Percentiles rank a stretch among this genome's conserved stretches.
Conservation (phyloP, 169 alveolate genomes). For the Besnoitia besnoiti region DNA sequence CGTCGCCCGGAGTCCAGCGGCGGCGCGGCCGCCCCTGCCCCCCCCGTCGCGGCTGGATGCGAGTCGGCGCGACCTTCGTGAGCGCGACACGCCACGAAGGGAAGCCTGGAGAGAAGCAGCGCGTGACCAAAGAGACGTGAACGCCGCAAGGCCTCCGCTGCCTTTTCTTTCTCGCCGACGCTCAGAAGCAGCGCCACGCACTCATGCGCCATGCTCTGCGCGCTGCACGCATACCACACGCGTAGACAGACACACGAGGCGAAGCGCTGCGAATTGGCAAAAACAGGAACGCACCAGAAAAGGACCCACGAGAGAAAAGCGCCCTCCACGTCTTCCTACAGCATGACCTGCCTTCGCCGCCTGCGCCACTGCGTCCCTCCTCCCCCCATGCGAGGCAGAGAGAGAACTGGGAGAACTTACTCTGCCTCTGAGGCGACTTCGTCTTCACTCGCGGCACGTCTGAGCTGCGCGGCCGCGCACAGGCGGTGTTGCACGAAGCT, state of each 20-base stretch:
- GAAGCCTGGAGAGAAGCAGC: not conserved
- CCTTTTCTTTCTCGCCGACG: not conserved
- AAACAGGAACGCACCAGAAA: not conserved
- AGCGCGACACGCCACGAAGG: not conserved
- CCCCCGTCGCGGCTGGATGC: not conserved
- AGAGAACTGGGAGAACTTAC: no score
- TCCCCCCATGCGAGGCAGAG: no score
- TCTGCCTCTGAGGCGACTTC: not conserved
- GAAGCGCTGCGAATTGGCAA: not conserved
- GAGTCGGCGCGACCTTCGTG: not conserved
- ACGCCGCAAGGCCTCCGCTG: not conserved
- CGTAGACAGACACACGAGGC: not conserved
- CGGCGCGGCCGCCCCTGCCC: not conserved
- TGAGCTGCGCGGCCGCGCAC: not conserved
- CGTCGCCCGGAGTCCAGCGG: not conserved
- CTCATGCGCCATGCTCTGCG: not conserved
- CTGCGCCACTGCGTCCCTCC: no score
- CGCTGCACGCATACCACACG: not conserved
- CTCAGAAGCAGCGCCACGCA: not conserved
- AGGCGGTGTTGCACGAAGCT: conserved; percentile 17
- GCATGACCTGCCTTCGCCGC: no score
- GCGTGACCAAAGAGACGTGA: conserved; percentile 23
- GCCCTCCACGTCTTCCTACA: no score
- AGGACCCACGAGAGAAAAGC: not conserved
- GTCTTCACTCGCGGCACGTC: not conserved